Conservation (phyloP, 1,139 yeast species). For the Taphrina betulina region DNA sequence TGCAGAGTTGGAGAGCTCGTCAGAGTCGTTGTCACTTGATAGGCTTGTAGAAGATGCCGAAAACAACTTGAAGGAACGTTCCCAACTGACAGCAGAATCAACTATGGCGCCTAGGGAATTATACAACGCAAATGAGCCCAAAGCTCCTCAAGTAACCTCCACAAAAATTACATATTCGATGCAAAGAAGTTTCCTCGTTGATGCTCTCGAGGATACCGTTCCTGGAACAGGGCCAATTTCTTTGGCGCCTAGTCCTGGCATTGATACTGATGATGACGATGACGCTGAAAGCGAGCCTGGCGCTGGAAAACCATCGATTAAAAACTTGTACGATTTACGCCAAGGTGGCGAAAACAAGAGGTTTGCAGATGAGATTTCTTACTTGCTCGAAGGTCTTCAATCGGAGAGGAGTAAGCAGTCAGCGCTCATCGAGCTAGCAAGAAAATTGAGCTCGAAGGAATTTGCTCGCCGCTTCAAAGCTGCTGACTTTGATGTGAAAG, state of each 20-base stretch:
- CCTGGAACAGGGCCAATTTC: neutral
- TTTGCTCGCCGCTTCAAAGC: slow-evolving; percentile 19
- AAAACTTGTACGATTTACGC: slow-evolving; percentile 44
- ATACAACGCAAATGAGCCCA: too few species aligned
- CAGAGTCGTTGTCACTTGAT: too few species aligned
- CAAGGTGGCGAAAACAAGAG: slow-evolving; percentile 47
- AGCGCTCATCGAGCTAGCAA: slow-evolving; percentile 13
- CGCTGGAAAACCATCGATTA: slow-evolving; percentile 26
- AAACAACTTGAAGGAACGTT: slow-evolving; percentile 4
- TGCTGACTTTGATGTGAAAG: slow-evolving; percentile 7
- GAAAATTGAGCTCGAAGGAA: slow-evolving; percentile 10
- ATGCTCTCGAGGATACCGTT: slow-evolving; percentile 1
- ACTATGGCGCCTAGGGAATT: too few species aligned
- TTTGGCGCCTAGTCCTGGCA: neutral
- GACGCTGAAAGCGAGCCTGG: neutral
- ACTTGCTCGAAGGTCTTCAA: slow-evolving; percentile 46
- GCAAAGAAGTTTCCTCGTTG: slow-evolving; percentile 30
- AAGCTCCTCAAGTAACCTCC: too few species aligned
- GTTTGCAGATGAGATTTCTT: slow-evolving; percentile 45
- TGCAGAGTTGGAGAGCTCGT: neutral
- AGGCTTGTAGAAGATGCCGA: slow-evolving; percentile 21
- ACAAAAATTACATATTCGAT: slow-evolving; percentile 27
- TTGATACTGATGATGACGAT: slow-evolving; percentile 9
- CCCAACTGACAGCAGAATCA: too few species aligned
- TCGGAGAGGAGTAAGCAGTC: slow-evolving; percentile 9